Percentiles rank a stretch among this genome's conserved stretches.
These are phyloP conservation scores for Oldenlandia corymbosa DNA, from an alignment of 257 asterid species.

Conservation along the genomic window DNA sequence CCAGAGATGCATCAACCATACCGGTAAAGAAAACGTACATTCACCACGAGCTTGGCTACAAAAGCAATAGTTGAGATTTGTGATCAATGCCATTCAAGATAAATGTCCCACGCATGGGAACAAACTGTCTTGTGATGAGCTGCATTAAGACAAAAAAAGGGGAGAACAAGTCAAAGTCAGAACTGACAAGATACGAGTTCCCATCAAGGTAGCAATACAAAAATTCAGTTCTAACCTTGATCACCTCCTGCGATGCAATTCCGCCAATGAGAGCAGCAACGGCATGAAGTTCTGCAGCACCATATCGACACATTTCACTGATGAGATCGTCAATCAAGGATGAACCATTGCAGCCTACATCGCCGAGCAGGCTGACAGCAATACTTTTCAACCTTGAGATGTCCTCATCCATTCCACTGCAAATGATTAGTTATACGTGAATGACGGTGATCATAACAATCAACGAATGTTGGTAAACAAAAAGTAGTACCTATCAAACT, in stretches of 20 bases:
- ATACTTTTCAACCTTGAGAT: slow-evolving; percentile 84
- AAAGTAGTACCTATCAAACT: slow-evolving; percentile 75
- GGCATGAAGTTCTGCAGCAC: slow-evolving; percentile 91
- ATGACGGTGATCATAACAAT: not conserved
- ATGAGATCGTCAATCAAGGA: slow-evolving; percentile 83
- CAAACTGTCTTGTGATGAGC: slow-evolving; percentile 90
- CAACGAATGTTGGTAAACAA: not conserved
- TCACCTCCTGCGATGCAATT: slow-evolving; percentile 92
- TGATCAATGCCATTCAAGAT: slow-evolving; percentile 87
- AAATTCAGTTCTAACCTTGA: slow-evolving; percentile 53
- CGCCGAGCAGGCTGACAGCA: slow-evolving; percentile 62
- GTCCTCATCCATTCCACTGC: slow-evolving; percentile 93
- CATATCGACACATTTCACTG: slow-evolving; percentile 91
- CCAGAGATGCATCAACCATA: not conserved
- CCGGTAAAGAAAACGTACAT: not conserved
- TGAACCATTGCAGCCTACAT: slow-evolving; percentile 78
- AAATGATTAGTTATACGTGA: slow-evolving; percentile 20
- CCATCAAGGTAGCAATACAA: not conserved
- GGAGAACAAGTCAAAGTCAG: not conserved
- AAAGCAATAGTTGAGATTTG: slow-evolving; percentile 67
- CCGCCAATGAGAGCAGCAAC: slow-evolving; percentile 95
- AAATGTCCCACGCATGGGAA: slow-evolving; percentile 90
- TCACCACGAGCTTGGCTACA: slow-evolving; percentile 26
- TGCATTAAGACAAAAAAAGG: slow-evolving; percentile 27
- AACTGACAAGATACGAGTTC: not conserved